A percentile compares a stretch with the other conserved stretches of the same genome.
Evolutionary conservation across 208 protist genomes (phyloP).

Genomic region (Leishmania braziliensis): DNA sequence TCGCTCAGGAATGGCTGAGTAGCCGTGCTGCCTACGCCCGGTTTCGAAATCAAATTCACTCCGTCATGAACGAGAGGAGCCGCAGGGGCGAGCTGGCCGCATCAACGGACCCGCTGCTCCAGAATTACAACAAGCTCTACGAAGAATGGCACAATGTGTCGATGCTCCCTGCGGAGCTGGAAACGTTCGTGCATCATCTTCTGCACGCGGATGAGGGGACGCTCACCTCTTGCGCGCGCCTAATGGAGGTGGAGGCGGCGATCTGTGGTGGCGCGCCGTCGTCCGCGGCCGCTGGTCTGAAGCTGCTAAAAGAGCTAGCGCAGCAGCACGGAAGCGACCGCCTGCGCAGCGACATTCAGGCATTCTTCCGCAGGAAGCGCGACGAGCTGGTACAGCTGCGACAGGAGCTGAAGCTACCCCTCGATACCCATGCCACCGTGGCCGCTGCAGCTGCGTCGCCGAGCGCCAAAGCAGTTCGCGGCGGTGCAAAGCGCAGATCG

Average conservation of each 20-base stretch:
- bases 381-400: constrained; percentile 62
- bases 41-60: constrained; percentile 20
- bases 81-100: neutral
- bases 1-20: constrained; percentile 85
- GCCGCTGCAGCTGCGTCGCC: neutral
- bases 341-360: constrained; percentile 80
- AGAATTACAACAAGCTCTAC: constrained; percentile 11
- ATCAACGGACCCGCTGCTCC: constrained; percentile 9
- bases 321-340: constrained; percentile 42
- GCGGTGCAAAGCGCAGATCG: constrained; percentile 4
- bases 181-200: constrained; percentile 40
- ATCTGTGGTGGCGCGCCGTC: constrained; percentile 5
- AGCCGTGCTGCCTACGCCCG: constrained; percentile 64
- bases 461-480: neutral
- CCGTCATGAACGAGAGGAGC: neutral
- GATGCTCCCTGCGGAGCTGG: constrained; percentile 58
- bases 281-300: constrained; percentile 8
- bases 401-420: constrained; percentile 50
- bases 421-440: constrained; percentile 6
- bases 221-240: constrained; percentile 33
- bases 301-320: constrained; percentile 22
- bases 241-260: constrained; percentile 12
- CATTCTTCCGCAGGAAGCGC: constrained; percentile 74
- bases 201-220: constrained; percentile 42
- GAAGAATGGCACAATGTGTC: constrained; percentile 46